Conservation (phyloP, 2,329 filamentous ascomycete species). For the Didymella arachidicola region DNA sequence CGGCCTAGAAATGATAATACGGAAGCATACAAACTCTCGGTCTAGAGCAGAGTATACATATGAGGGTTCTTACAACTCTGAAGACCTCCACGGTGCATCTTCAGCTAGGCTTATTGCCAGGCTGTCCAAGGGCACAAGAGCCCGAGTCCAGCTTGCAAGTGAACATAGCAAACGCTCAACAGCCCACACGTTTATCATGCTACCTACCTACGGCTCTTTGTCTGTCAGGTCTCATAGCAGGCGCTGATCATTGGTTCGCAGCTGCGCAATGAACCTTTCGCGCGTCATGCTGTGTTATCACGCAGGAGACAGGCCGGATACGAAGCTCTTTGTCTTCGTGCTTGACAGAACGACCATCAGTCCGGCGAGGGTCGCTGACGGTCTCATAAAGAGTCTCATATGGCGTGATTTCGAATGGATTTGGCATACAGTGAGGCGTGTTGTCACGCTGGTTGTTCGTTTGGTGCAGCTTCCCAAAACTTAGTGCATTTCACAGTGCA, state of each 20-base stretch:
- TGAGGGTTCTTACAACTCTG: too few species aligned
- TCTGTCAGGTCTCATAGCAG: neutral
- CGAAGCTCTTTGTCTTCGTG: neutral
- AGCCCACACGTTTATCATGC: neutral
- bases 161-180: neutral
- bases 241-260: neutral
- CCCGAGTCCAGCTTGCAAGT: neutral
- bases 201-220: neutral
- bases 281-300: neutral
- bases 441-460: neutral
- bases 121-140: slow-evolving; percentile 13
- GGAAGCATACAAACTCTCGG: too few species aligned
- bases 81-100: too few species aligned
- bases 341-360: neutral
- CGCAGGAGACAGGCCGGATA: neutral
- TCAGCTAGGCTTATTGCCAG: neutral
- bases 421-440: neutral
- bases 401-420: neutral
- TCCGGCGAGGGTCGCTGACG: neutral
- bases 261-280: neutral
- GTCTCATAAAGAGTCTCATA: neutral
- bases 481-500: neutral
- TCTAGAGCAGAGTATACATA: too few species aligned
- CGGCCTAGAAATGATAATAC: too few species aligned
- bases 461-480: too few species aligned